Evolutionary conservation across 768 basidiomycete species (phyloP), one percentile per base, ranked within the genome.

Genomic region (Galerina marginata): DNA sequence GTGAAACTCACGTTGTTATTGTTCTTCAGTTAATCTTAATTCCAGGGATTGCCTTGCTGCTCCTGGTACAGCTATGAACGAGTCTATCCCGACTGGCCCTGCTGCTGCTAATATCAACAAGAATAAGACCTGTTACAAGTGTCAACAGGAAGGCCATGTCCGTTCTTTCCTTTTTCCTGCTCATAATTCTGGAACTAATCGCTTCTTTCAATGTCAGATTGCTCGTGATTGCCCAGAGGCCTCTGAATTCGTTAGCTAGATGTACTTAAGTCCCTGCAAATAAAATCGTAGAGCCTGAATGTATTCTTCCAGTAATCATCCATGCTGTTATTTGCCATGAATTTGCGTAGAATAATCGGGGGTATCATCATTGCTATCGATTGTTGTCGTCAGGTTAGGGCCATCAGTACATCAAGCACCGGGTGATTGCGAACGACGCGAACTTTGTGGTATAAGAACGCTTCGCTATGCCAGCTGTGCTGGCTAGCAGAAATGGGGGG

Each of bases 101-200:
- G 80, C 80, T 44, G 79, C 77, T 44, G 73, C 67, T 5, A 75
- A 75, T 58, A 51, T 77, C 56, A 85, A 81, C 73, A 91, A 86
- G 76, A 85, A 71, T 63, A 94, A 90, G 79, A 92, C 90, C 53
- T 95, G 93, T 72, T 95, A 92, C 78, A 93, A 92, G 70, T 95
- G 93, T 69, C 89, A 91, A 70, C 86, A 88, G 72, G 90, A 92
- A 73, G 93, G 93, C 64, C 92, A 95, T 79, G 92, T 94, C 71
- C 74, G 91, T 79, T 26, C 49, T 45, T 25, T 5, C 33, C 10
- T 26, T 38, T 15, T 57, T 9, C 26, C 6, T 40, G 23, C 12
- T 39, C 10, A 11, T 38, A 4, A 16, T 26, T 20, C 14, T 48
- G 65, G 26, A 67, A 38, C 42, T 39, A 46, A 25, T 10, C 33